Base-by-base conservation (phyloP, 73 alveolate species). In the Paramecium biaurelia region DNA sequence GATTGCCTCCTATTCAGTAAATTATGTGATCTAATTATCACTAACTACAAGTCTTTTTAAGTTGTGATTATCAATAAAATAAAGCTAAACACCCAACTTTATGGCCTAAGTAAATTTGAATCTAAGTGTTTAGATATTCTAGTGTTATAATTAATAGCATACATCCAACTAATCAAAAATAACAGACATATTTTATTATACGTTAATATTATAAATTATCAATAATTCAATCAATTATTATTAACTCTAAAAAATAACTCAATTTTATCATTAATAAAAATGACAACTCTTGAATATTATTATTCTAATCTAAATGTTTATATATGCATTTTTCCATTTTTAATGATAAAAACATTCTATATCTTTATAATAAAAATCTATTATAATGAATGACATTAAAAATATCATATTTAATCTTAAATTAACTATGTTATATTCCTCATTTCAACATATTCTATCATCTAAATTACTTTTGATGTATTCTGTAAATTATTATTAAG, bases 151-250 rank as follows among this genome's bases (percentile, higher is more conserved):
- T 12, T 1, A 67, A 67, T 12, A 12, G 45, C 21, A 67, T 67
- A 67, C 84, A 1, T 67, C 49, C 45, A 67, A 32, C 38, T 67
- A 32, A 26, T 67, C 84, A 67, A 67, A 67, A 67, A 67, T 67
- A 67, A 67, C 84, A 67, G 84, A 67, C 84, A 67, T 67, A 67
- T 67, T 30, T 67, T 30, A 67, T n/a, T 67, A 67, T 67, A 53
- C 68, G 68, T 53, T 53, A 53, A 53, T 53, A 85, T 37, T 47
- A 47, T 45, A 26, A 53, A 47, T 21, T 45, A 53, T 53, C 72
- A 85, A 72, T 49, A 85, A 15, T 49, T 85, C 92, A 32, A 49
- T 24, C 35, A 85, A 57, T 21, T 23, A 70, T 30, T 28, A 28
- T 53, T 47, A 72, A 7, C 59, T 57, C n/a, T 2, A 28, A 57